Evolutionary conservation across 2,329 filamentous ascomycete species (phyloP).

Genomic region (Diaporthe amygdali): DNA sequence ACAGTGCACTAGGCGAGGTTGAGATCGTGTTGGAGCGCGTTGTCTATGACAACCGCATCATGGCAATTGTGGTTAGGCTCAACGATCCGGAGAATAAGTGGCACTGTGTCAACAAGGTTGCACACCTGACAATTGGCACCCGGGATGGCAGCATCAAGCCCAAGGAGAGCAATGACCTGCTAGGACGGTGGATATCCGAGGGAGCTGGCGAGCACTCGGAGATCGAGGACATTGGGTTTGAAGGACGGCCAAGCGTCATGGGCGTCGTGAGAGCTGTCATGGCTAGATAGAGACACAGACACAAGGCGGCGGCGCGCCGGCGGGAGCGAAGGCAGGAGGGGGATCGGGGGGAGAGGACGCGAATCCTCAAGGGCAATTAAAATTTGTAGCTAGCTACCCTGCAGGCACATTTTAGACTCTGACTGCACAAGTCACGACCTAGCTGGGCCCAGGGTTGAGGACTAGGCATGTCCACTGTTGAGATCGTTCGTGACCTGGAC

Average conservation of each 20-base stretch:
- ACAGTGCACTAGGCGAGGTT: conserved; percentile 66
- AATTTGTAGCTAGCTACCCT: not conserved
- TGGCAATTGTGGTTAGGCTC: conserved; percentile 87
- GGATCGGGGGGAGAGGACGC: not conserved
- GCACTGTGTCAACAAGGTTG: conserved; percentile 76
- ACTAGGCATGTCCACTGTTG: not conserved
- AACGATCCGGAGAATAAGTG: conserved; percentile 61
- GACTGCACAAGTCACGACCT: not conserved
- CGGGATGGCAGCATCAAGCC: conserved; percentile 78
- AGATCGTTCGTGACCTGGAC: conserved; percentile 76
- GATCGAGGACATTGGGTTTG: conserved; percentile 55
- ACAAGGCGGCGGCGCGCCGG: not conserved
- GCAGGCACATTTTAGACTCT: not conserved
- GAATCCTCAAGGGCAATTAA: not conserved
- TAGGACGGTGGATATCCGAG: conserved; percentile 74
- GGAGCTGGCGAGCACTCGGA: conserved; percentile 49
- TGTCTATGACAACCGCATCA: conserved; percentile 85
- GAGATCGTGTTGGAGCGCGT: conserved; percentile 71
- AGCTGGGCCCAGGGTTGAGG: not conserved
- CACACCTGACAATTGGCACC: conserved; percentile 92
- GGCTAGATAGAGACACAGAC: conserved; percentile 44
- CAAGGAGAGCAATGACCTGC: conserved; percentile 88
- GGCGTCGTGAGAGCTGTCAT: conserved; percentile 55
- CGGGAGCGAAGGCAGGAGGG: not conserved
- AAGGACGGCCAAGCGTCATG: conserved; percentile 52